Evolutionary conservation across 2,329 filamentous ascomycete genomes (phyloP).

Genomic region (Moelleriella libera): DNA sequence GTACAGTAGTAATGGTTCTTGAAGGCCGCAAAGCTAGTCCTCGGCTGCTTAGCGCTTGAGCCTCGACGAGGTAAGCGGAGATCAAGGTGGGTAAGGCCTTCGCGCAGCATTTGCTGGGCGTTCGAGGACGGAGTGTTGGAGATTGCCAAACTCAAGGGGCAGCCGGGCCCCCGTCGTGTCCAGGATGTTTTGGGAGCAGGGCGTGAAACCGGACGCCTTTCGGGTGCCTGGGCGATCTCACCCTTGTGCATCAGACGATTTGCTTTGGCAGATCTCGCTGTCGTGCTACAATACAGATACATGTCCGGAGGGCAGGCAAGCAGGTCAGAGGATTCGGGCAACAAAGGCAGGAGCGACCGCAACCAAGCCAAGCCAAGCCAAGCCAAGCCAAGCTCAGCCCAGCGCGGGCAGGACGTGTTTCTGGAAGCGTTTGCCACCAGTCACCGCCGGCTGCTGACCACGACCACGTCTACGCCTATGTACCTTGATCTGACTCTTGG

Average conservation of each 20-base stretch:
- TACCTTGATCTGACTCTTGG: too few species aligned
- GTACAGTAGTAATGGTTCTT: too few species aligned
- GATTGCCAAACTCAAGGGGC: not conserved
- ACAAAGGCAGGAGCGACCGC: not conserved
- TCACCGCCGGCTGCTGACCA: too few species aligned
- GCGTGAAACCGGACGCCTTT: not conserved
- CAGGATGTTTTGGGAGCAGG: not conserved
- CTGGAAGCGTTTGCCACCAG: too few species aligned
- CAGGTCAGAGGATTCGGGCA: not conserved
- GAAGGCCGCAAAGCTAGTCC: too few species aligned
- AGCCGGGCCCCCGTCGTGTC: not conserved
- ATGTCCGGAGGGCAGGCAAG: not conserved
- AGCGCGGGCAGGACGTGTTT: too few species aligned
- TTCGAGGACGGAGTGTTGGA: not conserved
- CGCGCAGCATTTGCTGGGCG: not conserved
- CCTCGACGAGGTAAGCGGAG: not conserved
- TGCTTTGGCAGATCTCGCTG: not conserved
- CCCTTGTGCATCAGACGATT: not conserved
- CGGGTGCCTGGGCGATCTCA: not conserved
- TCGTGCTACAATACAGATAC: not conserved
- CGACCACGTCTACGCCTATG: too few species aligned
- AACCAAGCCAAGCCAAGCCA: not conserved
- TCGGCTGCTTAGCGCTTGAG: too few species aligned
- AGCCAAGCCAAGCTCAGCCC: too few species aligned
- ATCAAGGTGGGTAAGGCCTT: not conserved